Base-by-base conservation (phyloP, 208 protist genomes). In the Trypanosoma theileri region DNA sequence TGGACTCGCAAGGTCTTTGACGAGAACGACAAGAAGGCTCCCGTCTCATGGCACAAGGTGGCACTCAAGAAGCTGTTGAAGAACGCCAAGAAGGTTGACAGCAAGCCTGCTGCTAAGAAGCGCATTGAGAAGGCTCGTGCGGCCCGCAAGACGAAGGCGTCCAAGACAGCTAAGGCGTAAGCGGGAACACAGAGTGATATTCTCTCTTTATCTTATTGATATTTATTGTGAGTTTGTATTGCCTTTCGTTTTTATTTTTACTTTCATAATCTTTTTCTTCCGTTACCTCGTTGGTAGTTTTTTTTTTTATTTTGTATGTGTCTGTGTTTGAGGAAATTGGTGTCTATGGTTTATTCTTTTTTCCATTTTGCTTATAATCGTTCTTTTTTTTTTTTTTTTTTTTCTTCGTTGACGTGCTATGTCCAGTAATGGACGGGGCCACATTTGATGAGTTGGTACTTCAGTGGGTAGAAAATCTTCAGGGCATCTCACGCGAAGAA, bases 1-100 rank as follows among this genome's bases (percentile, higher is more conserved):
- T 96, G 91, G 91, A 82, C 88, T 57, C 91, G 91, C 79, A 94
- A 94, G 86, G 73, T 88, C 73, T 96, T 96, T 74, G 87, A 93
- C 71, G 91, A 85, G 77, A 92, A 92, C 66, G 91, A 96, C 80
- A 85, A 79, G 75, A 93, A 92, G 88, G 73, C 48, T 48, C 88
- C 91, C 46, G 88, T 96, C 74, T 96, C 91, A 53, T 94, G 91
- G 88, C 86, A 94, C 85, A 89, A 89, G 84, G 73, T 92, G 44
- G 83, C 81, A 45, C 88, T 94, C 64, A 91, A 92, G 85, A 90
- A 80, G 75, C 53, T 96, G 54, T 76, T 89, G 78, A 93, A 94
- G 88, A 88, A 89, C 70, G 84, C 84, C 61, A 77, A 82, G 65
- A 96, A 96, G 86, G 46, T 86, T 28, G 91, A 96, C 79, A 69